A percentile compares a stretch with the other conserved stretches of the same genome.
These are phyloP conservation scores for Botryotinia convoluta DNA, from an alignment of 2,329 filamentous ascomycete species.

Conservation along the genomic window DNA sequence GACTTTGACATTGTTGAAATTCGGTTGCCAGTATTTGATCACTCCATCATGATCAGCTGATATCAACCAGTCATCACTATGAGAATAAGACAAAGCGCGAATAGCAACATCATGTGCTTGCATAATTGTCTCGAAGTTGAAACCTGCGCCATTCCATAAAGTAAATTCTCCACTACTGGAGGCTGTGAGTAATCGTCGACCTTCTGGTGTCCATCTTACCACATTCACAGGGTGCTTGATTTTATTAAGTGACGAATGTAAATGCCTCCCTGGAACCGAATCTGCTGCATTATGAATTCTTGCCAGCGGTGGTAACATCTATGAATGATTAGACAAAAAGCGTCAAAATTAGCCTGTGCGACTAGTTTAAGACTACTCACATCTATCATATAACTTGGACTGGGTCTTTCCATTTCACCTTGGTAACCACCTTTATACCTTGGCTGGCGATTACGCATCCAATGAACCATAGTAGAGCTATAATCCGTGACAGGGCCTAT, in stretches of 20 bases:
- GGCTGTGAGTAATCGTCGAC: constrained; percentile 83
- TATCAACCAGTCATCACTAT: constrained; percentile 95
- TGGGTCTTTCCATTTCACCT: constrained; percentile 80
- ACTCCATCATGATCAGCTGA: constrained; percentile 93
- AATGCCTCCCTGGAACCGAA: constrained; percentile 87
- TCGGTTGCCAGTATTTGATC: constrained; percentile 98
- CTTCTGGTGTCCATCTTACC: constrained; percentile 96
- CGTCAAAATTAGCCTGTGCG: not conserved
- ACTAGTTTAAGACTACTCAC: constrained; percentile 49
- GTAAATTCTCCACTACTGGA: constrained; percentile 98
- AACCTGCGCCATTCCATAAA: constrained; percentile 96
- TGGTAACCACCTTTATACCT: constrained; percentile 69
- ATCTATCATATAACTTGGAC: constrained; percentile 85
- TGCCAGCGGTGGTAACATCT: constrained; percentile 86
- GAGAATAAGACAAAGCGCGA: constrained; percentile 79
- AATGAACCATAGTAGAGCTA: constrained; percentile 84
- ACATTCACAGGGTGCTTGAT: constrained; percentile 97
- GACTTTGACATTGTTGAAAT: constrained; percentile 97
- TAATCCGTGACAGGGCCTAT: constrained; percentile 90
- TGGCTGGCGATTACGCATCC: constrained; percentile 79
- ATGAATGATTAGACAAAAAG: constrained; percentile 24
- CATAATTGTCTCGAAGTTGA: constrained; percentile 99
- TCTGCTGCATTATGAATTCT: constrained; percentile 73
- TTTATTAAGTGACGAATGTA: constrained; percentile 98
- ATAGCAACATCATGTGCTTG: constrained; percentile 92